Percentiles rank a stretch among this genome's conserved stretches.
Conservation (phyloP, 192 early-diverging fungal genomes). For the Ambispora gerdemannii region DNA sequence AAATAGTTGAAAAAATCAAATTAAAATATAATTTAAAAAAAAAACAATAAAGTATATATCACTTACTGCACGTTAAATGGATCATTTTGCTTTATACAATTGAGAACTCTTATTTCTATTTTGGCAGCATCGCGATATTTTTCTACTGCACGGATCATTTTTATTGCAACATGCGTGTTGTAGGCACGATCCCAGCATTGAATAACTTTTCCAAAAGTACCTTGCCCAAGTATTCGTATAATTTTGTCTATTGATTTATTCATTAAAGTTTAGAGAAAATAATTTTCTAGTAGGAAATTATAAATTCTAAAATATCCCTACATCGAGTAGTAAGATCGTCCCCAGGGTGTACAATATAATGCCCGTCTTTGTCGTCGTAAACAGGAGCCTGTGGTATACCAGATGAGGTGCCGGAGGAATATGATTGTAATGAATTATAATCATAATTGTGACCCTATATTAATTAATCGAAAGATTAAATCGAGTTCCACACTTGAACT, state of each 20-base stretch:
- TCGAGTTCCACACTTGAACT: neutral
- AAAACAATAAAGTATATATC: constrained; percentile 1
- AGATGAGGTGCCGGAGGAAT: constrained; percentile 20
- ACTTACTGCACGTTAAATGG: constrained; percentile 75
- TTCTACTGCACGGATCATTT: constrained; percentile 88
- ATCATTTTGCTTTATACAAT: constrained; percentile 74
- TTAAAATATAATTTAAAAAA: neutral
- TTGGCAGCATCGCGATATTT: constrained; percentile 94
- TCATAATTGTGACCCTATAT: neutral
- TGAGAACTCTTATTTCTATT: constrained; percentile 85
- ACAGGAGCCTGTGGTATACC: constrained; percentile 34
- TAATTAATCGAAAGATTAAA: neutral
- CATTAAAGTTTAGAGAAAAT: neutral
- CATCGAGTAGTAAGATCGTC: constrained; percentile 77
- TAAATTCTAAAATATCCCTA: constrained; percentile 38
- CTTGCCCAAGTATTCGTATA: constrained; percentile 84
- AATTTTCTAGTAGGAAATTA: neutral
- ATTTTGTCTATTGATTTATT: constrained; percentile 64
- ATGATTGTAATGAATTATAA: neutral
- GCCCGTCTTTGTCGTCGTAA: constrained; percentile 91
- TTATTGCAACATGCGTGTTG: constrained; percentile 72
- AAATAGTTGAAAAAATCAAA: neutral
- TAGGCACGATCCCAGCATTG: constrained; percentile 73
- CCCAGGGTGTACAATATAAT: constrained; percentile 76
- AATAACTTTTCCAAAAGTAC: constrained; percentile 97